Conservation (phyloP, 768 basidiomycete species). For the Pleurotus cornucopiae region DNA sequence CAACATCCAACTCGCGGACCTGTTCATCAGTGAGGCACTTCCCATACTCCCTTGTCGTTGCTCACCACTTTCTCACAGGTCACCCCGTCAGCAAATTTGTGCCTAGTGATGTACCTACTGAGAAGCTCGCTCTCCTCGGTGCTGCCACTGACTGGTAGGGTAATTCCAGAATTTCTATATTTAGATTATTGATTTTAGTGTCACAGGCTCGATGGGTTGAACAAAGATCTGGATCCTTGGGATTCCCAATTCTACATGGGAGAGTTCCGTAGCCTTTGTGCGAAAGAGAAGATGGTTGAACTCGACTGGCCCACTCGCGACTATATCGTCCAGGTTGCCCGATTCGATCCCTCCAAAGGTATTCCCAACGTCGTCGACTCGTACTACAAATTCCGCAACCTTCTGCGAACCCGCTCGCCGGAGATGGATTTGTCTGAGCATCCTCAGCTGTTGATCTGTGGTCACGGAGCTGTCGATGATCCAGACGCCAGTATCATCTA, state of each 20-base stretch:
- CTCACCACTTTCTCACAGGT: conserved; percentile 25
- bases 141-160: conserved; percentile 83
- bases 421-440: conserved; percentile 44
- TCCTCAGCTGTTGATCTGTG: conserved; percentile 80
- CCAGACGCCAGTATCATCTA: conserved; percentile 93
- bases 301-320: conserved; percentile 77
- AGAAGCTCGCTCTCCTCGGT: conserved; percentile 70
- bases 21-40: conserved; percentile 72
- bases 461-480: conserved; percentile 93
- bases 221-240: conserved; percentile 82
- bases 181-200: not conserved
- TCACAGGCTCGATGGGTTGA: conserved; percentile 83
- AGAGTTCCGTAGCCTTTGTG: conserved; percentile 75
- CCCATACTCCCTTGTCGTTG: not conserved
- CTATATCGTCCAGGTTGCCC: conserved; percentile 89
- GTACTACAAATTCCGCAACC: conserved; percentile 76
- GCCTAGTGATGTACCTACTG: conserved; percentile 73
- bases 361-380: conserved; percentile 84
- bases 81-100: conserved; percentile 96
- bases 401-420: conserved; percentile 43
- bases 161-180: conserved; percentile 7
- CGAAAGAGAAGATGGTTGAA: conserved; percentile 77
- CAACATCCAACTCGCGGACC: conserved; percentile 83
- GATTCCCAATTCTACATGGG: conserved; percentile 88
- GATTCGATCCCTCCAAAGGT: conserved; percentile 84